Evolutionary conservation across 140 eudicot genomes (phyloP).

Genomic region (Flaveria floridana): DNA sequence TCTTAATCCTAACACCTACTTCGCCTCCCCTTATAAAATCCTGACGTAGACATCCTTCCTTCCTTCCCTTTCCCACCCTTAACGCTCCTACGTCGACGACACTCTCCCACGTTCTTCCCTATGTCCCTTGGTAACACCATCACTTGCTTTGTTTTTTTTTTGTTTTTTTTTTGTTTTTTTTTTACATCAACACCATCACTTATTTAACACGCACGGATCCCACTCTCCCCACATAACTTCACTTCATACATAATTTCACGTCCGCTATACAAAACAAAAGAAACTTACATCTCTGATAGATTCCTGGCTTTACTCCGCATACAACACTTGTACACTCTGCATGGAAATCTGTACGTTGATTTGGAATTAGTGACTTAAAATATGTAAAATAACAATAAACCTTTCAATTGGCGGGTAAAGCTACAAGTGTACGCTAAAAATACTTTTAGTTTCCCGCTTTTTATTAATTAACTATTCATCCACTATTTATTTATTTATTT

Average conservation of each 20-base stretch:
- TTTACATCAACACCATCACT: neutral
- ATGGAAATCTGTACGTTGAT: neutral
- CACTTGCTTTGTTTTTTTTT: too few relatives aligned
- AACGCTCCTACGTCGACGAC: slow-evolving; percentile 39
- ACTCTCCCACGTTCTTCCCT: slow-evolving; percentile 38
- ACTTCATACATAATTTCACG: slow-evolving; percentile 31
- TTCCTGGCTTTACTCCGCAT: too few relatives aligned
- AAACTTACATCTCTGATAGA: neutral
- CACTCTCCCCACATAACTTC: slow-evolving; percentile 29
- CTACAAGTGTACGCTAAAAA: slow-evolving; percentile 25
- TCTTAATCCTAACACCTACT: slow-evolving; percentile 43
- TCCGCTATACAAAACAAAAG: slow-evolving; percentile 35
- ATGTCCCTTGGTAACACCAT: slow-evolving; percentile 34
- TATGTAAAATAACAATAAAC: neutral
- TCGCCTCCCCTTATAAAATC: slow-evolving; percentile 38
- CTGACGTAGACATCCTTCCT: slow-evolving; percentile 33
- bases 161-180: too few relatives aligned
- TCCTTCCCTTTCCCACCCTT: slow-evolving; percentile 23
- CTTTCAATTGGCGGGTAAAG: slow-evolving; percentile 35
- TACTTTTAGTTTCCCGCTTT: slow-evolving; percentile 35
- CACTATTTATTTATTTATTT: too few relatives aligned
- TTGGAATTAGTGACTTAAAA: slow-evolving; percentile 5
- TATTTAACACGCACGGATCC: slow-evolving; percentile 44
- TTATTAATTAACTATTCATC: neutral
- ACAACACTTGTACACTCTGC: neutral